These are phyloP conservation scores for Pleurotus platypus DNA, from an alignment of 768 basidiomycete genomes.

Conservation along the genomic window DNA sequence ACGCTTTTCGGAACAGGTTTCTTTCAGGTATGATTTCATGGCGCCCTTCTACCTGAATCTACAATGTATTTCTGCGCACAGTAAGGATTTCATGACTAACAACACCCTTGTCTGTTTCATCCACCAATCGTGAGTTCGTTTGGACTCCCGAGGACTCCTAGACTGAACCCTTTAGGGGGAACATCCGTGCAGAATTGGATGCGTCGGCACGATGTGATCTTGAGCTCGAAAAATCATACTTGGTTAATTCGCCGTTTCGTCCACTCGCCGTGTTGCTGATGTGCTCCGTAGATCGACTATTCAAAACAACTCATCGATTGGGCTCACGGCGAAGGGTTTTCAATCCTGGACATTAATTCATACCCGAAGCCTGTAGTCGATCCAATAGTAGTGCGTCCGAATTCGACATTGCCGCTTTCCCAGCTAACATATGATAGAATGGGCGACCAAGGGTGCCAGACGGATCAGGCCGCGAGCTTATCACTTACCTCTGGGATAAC, in stretches of 20 bases:
- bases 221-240: conserved; percentile 76
- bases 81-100: conserved; percentile 74
- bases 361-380: conserved; percentile 53
- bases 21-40: conserved; percentile 72
- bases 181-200: conserved; percentile 80
- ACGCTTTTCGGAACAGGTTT: conserved; percentile 77
- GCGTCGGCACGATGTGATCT: conserved; percentile 70
- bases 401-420: not conserved
- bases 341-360: conserved; percentile 85
- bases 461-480: conserved; percentile 46
- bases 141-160: not conserved
- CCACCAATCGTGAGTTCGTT: conserved; percentile 83
- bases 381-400: conserved; percentile 27
- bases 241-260: conserved; percentile 41
- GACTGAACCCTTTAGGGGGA: conserved; percentile 55
- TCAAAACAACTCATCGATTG: conserved; percentile 78
- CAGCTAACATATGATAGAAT: too few species aligned
- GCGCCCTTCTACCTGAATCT: too few species aligned
- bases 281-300: conserved; percentile 70
- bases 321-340: conserved; percentile 64
- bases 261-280: not conserved
- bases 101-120: conserved; percentile 80
- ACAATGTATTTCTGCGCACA: conserved; percentile 22
- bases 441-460: too few species aligned
- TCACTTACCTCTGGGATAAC: conserved; percentile 94